Percentiles rank a stretch among this genome's conserved stretches.
These are phyloP conservation scores for Colletotrichum cereale DNA, from an alignment of 2,329 filamentous ascomycete genomes.

Conservation along the genomic window DNA sequence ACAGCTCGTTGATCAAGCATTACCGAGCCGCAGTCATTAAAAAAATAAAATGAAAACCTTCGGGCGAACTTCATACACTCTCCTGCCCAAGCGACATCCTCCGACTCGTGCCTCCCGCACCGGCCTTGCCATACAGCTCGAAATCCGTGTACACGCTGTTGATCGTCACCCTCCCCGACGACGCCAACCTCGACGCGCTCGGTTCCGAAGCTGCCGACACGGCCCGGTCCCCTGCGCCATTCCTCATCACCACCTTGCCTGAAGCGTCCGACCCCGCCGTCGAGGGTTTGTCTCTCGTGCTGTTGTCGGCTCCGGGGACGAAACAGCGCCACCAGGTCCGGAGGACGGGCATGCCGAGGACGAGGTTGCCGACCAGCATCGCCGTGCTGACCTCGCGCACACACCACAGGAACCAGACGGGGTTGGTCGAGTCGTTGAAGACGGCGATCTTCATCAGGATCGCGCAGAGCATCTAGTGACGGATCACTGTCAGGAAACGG, in stretches of 20 bases:
- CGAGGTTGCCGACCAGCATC: conserved; percentile 38
- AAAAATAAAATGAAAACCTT: too few relatives aligned
- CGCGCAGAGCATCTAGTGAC: conserved; percentile 26
- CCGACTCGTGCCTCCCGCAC: background rate
- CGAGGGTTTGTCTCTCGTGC: background rate
- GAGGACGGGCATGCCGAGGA: conserved; percentile 31
- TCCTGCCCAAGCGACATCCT: conserved; percentile 16
- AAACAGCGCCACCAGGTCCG: conserved; percentile 19
- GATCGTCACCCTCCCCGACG: conserved; percentile 6
- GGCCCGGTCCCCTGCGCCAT: background rate
- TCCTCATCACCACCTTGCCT: background rate
- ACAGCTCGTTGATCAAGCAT: background rate
- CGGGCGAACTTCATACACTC: conserved; percentile 2
- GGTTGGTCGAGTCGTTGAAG: conserved; percentile 18
- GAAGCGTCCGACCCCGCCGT: background rate
- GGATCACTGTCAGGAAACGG: background rate
- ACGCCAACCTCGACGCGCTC: background rate
- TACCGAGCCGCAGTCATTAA: background rate
- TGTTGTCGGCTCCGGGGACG: conserved; percentile 5
- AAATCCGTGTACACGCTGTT: conserved; percentile 18
- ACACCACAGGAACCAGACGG: conserved; percentile 36
- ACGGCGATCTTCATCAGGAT: conserved; percentile 30
- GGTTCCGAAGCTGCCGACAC: background rate
- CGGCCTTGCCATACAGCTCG: conserved; percentile 15
- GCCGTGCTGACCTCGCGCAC: conserved; percentile 36